Evolutionary conservation across 345 rosid species (phyloP).

Genomic region (Microcos paniculata): DNA sequence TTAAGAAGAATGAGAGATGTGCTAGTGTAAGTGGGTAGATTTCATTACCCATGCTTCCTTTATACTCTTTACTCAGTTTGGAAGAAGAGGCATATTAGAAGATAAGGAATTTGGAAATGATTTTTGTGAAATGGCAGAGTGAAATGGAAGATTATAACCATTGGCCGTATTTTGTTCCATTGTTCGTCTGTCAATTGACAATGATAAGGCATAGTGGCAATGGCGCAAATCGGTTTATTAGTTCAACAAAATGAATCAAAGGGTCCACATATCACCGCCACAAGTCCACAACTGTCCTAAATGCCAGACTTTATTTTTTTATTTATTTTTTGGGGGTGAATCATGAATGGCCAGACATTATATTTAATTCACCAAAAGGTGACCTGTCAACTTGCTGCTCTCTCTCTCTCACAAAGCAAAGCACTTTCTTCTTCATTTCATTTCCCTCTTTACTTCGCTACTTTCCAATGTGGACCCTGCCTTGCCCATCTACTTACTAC

Average conservation of each 20-base stretch:
- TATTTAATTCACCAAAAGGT: conserved; percentile 19
- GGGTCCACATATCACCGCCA: not conserved
- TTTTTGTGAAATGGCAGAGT: not conserved
- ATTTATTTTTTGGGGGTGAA: too few relatives aligned
- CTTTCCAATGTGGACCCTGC: conserved; percentile 18
- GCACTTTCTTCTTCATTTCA: not conserved
- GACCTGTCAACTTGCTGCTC: conserved; percentile 1
- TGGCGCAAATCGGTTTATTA: not conserved
- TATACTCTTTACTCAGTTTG: too few relatives aligned
- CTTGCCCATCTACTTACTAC: not conserved
- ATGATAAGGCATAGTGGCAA: not conserved
- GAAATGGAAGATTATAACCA: not conserved
- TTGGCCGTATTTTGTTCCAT: not conserved
- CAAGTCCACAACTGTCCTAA: conserved; percentile 9
- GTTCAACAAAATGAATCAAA: conserved; percentile 11
- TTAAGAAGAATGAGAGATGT: too few relatives aligned
- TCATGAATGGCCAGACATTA: not conserved
- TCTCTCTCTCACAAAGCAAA: not conserved
- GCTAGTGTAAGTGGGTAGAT: too few relatives aligned
- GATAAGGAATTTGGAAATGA: not conserved
- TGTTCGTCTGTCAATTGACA: not conserved
- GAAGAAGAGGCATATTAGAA: not conserved
- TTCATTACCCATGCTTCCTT: too few relatives aligned
- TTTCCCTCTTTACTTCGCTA: not conserved
- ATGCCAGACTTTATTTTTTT: conserved; percentile 5